Conservation (phyloP, 257 asterid genomes). For the Petunia axillaris region DNA sequence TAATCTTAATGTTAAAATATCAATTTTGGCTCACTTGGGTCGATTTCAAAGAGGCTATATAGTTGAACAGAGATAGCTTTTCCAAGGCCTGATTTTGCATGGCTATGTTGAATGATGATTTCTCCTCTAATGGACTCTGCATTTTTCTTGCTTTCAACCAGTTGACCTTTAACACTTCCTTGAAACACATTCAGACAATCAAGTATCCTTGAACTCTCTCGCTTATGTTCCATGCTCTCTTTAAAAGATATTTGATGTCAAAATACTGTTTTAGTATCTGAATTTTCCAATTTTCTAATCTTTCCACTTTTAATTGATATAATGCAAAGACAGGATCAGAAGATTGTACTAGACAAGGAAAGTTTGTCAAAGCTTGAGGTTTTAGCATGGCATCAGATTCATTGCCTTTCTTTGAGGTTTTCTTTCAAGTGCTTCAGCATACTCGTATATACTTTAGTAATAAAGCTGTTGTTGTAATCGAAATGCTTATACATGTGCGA, state of each 20-base stretch:
- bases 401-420: conserved; percentile 33
- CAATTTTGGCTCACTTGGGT: conserved; percentile 38
- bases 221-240: conserved; percentile 18
- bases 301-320: background rate
- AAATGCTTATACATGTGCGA: no score
- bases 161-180: conserved; percentile 26
- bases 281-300: conserved; percentile 16
- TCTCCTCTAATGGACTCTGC: conserved; percentile 35
- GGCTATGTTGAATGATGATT: conserved; percentile 38
- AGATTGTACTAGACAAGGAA: conserved; percentile 16
- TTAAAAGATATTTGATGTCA: background rate
- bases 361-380: conserved; percentile 31
- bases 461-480: background rate
- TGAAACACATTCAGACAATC: conserved; percentile 37
- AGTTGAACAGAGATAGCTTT: conserved; percentile 44
- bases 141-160: conserved; percentile 7
- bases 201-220: conserved; percentile 28
- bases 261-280: background rate
- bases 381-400: conserved; percentile 44
- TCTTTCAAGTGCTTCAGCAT: conserved; percentile 8
- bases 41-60: conserved; percentile 37
- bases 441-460: background rate
- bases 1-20: background rate
- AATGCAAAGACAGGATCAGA: background rate
- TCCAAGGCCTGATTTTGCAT: conserved; percentile 37